These are phyloP conservation scores for Brassica hybrid DNA, from an alignment of 441 rosid genomes.

Conservation along the genomic window DNA sequence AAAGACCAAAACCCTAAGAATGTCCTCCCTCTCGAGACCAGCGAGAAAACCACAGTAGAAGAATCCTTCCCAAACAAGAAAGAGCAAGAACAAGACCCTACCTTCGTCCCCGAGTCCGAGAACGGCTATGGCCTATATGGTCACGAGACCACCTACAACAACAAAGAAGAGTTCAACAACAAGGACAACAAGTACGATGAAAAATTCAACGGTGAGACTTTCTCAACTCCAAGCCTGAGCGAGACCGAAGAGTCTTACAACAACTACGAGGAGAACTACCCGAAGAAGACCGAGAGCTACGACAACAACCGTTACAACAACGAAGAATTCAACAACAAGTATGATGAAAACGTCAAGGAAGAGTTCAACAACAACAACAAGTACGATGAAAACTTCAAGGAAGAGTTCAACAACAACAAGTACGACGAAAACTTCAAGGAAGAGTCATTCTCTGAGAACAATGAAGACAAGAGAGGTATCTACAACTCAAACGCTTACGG, in stretches of 20 bases:
- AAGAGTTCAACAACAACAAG: neutral
- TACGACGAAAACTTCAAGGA: conserved; percentile 7
- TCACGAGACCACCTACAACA: conserved; percentile 42
- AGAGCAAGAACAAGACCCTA: conserved; percentile 42
- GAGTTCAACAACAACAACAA: conserved; percentile 8
- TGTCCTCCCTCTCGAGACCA: conserved; percentile 37
- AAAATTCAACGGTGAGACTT: conserved; percentile 29
- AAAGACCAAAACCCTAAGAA: conserved; percentile 35
- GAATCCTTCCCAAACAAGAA: conserved; percentile 29
- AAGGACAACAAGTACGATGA: conserved; percentile 39
- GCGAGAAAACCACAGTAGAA: conserved; percentile 37
- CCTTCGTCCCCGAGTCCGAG: conserved; percentile 39
- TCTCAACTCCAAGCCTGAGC: conserved; percentile 42
- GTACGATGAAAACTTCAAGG: no score
- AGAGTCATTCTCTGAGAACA: conserved; percentile 30
- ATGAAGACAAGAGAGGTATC: conserved; percentile 25
- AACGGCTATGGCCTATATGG: conserved; percentile 45
- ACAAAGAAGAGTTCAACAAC: conserved; percentile 33
- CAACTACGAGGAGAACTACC: conserved; percentile 40
- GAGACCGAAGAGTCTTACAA: conserved; percentile 40
- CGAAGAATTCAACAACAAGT: conserved; percentile 39
- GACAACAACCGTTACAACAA: conserved; percentile 26
- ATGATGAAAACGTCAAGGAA: conserved; percentile 25
- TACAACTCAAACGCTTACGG: conserved; percentile 47
- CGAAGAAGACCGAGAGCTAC: conserved; percentile 29